A percentile compares a stretch with the other conserved stretches of the same genome.
Evolutionary conservation across 768 basidiomycete genomes (phyloP).

Genomic region (Psilocybe cubensis): DNA sequence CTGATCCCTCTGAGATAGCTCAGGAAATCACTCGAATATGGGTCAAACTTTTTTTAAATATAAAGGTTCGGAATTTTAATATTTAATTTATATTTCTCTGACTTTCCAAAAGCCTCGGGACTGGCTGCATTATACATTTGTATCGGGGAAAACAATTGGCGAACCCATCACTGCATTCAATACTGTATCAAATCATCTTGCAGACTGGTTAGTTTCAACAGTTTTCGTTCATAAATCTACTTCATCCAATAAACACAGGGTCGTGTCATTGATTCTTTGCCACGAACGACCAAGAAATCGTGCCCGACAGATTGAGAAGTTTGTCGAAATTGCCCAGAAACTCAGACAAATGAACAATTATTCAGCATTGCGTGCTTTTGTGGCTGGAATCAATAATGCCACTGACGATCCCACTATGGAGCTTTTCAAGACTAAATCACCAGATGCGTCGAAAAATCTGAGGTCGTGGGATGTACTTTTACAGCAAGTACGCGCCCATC

Average conservation of each 20-base stretch:
- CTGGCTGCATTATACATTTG: slow-evolving; percentile 82
- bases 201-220: slow-evolving; percentile 67
- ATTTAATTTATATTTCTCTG: not conserved
- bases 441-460: slow-evolving; percentile 76
- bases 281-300: slow-evolving; percentile 79
- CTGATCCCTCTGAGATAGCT: slow-evolving; percentile 72
- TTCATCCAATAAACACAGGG: slow-evolving; percentile 53
- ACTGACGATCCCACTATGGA: slow-evolving; percentile 82
- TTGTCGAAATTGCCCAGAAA: slow-evolving; percentile 81
- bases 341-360: slow-evolving; percentile 90
- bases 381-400: slow-evolving; percentile 91
- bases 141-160: slow-evolving; percentile 64
- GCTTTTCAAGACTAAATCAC: slow-evolving; percentile 64
- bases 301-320: slow-evolving; percentile 84
- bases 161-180: slow-evolving; percentile 80
- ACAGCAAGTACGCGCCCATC: slow-evolving; percentile 79
- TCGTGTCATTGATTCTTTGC: slow-evolving; percentile 87
- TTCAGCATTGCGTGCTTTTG: slow-evolving; percentile 87
- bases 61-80: slow-evolving; percentile 57
- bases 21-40: slow-evolving; percentile 84
- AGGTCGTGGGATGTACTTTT: slow-evolving; percentile 86
- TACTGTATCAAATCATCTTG: slow-evolving; percentile 79
- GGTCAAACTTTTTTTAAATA: slow-evolving; percentile 69
- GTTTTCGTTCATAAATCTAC: slow-evolving; percentile 5
- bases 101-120: slow-evolving; percentile 68